phyloP scores from a whole-genome alignment of 2,329 filamentous ascomycete species.

The Myriosclerotinia curreyana region DNA sequence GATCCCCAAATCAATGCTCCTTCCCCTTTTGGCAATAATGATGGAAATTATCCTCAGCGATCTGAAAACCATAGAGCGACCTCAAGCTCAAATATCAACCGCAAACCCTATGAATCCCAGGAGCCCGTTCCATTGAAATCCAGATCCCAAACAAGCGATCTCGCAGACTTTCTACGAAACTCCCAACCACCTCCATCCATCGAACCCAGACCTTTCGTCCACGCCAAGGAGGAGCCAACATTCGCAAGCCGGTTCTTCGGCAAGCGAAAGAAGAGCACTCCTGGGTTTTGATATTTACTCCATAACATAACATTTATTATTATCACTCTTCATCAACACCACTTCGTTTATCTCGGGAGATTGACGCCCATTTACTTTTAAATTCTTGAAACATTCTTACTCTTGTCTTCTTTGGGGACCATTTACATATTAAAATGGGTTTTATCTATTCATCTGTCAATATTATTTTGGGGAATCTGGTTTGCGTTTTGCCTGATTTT shows the following conservation, averaged over 20 bases:
- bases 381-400: neutral
- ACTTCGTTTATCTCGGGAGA: neutral
- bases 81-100: constrained; percentile 37
- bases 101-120: constrained; percentile 51
- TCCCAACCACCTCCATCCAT: constrained; percentile 31
- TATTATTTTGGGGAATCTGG: neutral
- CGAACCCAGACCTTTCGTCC: constrained; percentile 12
- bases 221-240: constrained; percentile 18
- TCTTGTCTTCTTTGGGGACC: neutral
- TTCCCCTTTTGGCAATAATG: constrained; percentile 48
- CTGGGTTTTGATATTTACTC: constrained; percentile 7
- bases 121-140: constrained; percentile 32
- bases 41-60: constrained; percentile 30
- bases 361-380: neutral
- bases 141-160: constrained; percentile 54
- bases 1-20: constrained; percentile 51
- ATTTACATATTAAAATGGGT: constrained; percentile 1
- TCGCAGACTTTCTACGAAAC: constrained; percentile 64
- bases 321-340: neutral
- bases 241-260: constrained; percentile 24
- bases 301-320: neutral
- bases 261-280: constrained; percentile 18
- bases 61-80: constrained; percentile 28
- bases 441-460: constrained; percentile 1
- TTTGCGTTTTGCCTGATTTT: neutral